Evolutionary conservation across 768 basidiomycete genomes (phyloP).

Genomic region (Dentipellis fragilis): DNA sequence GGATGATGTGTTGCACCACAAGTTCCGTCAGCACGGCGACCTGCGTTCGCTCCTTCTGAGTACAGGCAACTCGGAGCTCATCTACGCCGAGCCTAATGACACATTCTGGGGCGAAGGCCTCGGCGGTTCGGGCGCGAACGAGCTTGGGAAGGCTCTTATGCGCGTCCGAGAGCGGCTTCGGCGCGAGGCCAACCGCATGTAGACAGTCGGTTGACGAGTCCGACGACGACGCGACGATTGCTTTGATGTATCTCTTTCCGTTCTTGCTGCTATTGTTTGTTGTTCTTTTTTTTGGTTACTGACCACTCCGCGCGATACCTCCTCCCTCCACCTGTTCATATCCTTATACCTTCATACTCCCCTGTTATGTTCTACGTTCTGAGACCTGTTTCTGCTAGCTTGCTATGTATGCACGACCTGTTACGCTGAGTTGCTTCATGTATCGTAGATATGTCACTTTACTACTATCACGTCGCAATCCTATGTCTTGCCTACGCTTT

Average conservation of each 20-base stretch:
- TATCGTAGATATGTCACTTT: too few species aligned
- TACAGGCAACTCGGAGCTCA: constrained; percentile 33
- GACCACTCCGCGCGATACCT: neutral
- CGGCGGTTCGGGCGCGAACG: constrained; percentile 41
- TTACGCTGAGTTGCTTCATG: too few species aligned
- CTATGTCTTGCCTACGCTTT: too few species aligned
- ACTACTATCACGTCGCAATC: too few species aligned
- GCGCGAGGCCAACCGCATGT: constrained; percentile 13
- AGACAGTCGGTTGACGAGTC: neutral
- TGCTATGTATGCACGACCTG: too few species aligned
- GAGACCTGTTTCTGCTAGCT: too few species aligned
- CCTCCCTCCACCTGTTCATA: neutral
- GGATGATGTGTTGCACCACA: constrained; percentile 56
- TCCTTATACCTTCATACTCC: neutral
- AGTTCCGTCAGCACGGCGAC: constrained; percentile 62
- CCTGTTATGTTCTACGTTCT: too few species aligned
- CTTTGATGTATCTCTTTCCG: neutral
- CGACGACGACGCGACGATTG: neutral
- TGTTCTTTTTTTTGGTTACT: neutral
- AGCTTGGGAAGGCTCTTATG: constrained; percentile 52
- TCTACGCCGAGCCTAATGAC: constrained; percentile 47
- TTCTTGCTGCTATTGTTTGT: neutral
- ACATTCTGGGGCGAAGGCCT: constrained; percentile 59
- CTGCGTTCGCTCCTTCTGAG: constrained; percentile 43
- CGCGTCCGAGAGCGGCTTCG: constrained; percentile 41